phyloP scores from a whole-genome alignment of 805 yeast species.

The Lachancea waltii region DNA sequence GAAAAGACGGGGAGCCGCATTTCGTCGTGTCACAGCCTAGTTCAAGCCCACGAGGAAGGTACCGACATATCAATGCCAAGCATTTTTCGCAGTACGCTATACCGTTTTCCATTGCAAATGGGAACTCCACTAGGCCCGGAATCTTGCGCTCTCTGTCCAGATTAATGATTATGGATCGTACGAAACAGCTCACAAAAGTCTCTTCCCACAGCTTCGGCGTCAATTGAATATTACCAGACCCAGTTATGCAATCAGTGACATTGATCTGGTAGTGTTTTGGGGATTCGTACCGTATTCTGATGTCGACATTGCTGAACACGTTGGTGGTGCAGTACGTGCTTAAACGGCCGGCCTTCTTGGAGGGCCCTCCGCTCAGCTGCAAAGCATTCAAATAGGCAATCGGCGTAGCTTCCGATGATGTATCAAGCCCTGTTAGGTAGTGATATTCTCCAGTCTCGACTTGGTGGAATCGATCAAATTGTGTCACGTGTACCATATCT shows the following conservation, averaged over 20 bases:
- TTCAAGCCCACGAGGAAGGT: conserved; percentile 42
- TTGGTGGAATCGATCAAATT: conserved; percentile 36
- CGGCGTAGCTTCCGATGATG: conserved; percentile 41
- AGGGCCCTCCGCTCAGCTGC: conserved; percentile 18
- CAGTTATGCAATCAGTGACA: conserved; percentile 27
- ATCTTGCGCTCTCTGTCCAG: conserved; percentile 49
- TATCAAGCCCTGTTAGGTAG: conserved; percentile 42
- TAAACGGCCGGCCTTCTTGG: conserved; percentile 22
- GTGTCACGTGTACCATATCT: conserved; percentile 49
- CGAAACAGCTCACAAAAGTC: conserved; percentile 48
- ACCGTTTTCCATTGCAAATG: conserved; percentile 33
- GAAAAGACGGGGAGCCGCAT: conserved; percentile 29
- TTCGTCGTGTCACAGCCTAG: conserved; percentile 38
- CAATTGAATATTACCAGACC: conserved; percentile 28
- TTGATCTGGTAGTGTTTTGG: conserved; percentile 30
- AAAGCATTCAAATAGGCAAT: conserved; percentile 41
- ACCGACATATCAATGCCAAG: conserved; percentile 35
- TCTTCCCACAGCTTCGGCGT: conserved; percentile 50
- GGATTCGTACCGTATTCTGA: conserved; percentile 51
- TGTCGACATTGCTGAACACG: conserved; percentile 64
- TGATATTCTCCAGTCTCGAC: conserved; percentile 49
- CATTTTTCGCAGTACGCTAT: conserved; percentile 27
- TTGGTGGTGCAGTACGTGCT: conserved; percentile 65
- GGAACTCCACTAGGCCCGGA: conserved; percentile 52
- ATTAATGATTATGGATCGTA: conserved; percentile 48